phyloP scores from a whole-genome alignment of 2,329 filamentous ascomycete species.

The Colletotrichum limetticola region DNA sequence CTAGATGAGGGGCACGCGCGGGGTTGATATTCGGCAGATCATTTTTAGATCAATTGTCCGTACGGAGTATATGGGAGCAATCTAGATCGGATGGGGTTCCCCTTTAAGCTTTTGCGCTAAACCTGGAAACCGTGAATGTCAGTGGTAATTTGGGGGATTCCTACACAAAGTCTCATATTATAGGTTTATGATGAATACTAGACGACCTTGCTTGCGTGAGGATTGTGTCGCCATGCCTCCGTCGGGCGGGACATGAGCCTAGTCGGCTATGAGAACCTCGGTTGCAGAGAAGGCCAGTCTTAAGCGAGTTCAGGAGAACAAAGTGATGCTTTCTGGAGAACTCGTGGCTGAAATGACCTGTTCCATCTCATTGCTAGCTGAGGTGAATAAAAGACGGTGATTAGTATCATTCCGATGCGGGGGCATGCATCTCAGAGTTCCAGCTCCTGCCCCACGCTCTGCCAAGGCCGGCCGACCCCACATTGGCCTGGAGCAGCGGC shows the following conservation, averaged over 20 bases:
- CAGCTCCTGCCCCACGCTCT: neutral
- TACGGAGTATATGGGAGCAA: neutral
- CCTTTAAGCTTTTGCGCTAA: neutral
- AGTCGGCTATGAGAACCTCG: neutral
- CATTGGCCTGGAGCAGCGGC: neutral
- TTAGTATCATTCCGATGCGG: neutral
- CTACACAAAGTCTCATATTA: neutral
- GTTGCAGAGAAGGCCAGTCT: neutral
- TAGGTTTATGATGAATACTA: neutral
- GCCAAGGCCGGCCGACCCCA: neutral
- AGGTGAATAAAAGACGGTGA: neutral
- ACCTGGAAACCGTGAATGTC: neutral
- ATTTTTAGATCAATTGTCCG: neutral
- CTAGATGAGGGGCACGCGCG: conserved; percentile 10
- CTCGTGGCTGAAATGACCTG: neutral
- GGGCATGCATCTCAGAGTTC: neutral
- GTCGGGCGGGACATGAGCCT: neutral
- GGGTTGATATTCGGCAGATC: conserved; percentile 20
- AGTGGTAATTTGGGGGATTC: neutral
- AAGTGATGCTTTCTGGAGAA: neutral
- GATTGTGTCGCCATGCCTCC: neutral
- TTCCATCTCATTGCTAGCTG: neutral
- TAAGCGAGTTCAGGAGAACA: neutral
- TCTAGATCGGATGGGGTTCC: conserved; percentile 7
- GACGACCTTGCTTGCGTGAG: neutral